Evolutionary conservation across 2,329 filamentous ascomycete species (phyloP), one percentile per base, ranked within the genome.

Genomic region (Penicillium sp.): DNA sequence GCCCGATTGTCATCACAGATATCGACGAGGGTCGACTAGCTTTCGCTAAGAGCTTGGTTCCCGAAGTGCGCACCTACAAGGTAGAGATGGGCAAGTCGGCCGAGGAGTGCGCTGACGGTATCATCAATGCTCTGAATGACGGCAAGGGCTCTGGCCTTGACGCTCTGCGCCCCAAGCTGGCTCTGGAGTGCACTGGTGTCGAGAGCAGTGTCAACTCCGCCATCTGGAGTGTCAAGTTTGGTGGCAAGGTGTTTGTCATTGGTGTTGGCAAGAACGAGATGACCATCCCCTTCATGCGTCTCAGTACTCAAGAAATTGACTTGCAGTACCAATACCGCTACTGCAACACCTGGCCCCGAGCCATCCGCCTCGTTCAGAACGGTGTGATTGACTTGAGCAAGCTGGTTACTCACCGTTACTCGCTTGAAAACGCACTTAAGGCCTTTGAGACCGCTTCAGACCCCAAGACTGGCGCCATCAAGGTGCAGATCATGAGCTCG

Each of bases 281-380:
- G 77, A 89, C 82, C 72, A 87, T 97, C 56, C 92, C 92, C 25
- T 97, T 97, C 72, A 96, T 96, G 92, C 77, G 89, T 43, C 80
- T 92, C 50, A 92, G 87, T 63, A 92, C 91, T 5, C 82, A 88
- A 56, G 93, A 97, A 75, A 87, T 97, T 61, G 92, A 97, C 72
- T 77, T 97, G 53, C 89, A 95, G 75, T 93, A 96, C 72, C 92
- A 97, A 76, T 97, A 97, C 77, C 83, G 93, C 54, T 97, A 97
- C 77, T 82, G 81, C 75, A 96, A 97, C 76, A 95, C 89, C 18
- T 97, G 92, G 92, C 93, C 92, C 29, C 82, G 89, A 55, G 92
- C 93, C 36, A 96, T 97, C 60, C 82, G 91, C 40, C 76, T 97
- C 57, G 80, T 97, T 31, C 82, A 89, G 76, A 89, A 85, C 66